These are phyloP conservation scores for Coffea humblotiana DNA, from an alignment of 305 asterid species.

Conservation along the genomic window DNA sequence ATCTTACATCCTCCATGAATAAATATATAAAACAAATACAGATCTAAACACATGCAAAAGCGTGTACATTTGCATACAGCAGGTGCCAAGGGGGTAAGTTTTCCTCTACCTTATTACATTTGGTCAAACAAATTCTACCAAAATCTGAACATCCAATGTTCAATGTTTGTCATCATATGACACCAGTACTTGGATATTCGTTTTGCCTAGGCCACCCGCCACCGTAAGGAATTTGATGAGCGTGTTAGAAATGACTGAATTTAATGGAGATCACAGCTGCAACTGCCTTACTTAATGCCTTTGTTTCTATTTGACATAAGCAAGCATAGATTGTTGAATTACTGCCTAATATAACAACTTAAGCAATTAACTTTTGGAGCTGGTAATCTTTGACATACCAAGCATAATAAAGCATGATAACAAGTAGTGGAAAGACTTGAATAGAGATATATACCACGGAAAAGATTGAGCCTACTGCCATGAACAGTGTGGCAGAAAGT, in stretches of 20 bases:
- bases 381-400: background rate
- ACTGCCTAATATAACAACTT: background rate
- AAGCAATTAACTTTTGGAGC: background rate
- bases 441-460: background rate
- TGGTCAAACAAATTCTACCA: background rate
- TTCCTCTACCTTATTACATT: background rate
- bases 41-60: background rate
- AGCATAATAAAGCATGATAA: background rate
- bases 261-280: background rate
- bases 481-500: background rate
- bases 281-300: background rate
- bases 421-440: background rate
- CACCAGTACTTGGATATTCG: background rate
- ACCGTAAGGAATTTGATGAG: background rate
- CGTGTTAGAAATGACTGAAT: background rate
- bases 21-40: background rate
- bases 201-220: background rate
- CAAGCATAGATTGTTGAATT: background rate
- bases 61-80: background rate
- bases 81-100: background rate
- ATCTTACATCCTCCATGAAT: background rate
- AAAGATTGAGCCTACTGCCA: background rate
- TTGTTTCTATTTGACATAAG: background rate
- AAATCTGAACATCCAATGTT: background rate
- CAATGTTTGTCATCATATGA: background rate